These are phyloP conservation scores for Chlamydomonas eustigma DNA, from an alignment of 139 green algal genomes.

Conservation along the genomic window DNA sequence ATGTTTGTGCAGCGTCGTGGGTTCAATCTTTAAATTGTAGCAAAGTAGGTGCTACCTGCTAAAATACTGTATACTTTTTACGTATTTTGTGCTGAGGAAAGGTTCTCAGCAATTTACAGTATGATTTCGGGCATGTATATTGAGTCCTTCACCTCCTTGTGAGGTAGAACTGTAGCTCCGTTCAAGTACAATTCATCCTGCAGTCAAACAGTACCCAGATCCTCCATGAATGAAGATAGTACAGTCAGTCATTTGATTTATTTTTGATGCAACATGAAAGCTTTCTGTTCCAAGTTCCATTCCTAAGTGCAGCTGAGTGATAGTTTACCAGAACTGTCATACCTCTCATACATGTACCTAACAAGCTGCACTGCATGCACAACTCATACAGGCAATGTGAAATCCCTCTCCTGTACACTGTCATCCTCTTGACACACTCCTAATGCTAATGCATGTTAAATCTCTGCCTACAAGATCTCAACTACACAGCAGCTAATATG, in stretches of 20 bases:
- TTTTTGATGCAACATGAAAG: neutral
- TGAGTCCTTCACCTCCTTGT: slow-evolving; percentile 84
- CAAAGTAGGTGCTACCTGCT: no score
- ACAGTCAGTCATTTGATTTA: neutral
- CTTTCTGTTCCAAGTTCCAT: neutral
- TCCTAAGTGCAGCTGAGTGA: neutral
- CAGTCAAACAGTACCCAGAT: neutral
- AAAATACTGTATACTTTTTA: no score
- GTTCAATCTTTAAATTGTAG: no score
- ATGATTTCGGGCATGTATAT: slow-evolving; percentile 24
- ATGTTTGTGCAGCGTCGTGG: no score
- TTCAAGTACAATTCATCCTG: slow-evolving; percentile 93
- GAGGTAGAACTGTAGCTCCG: slow-evolving; percentile 89
- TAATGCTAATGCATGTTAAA: neutral
- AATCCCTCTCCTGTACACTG: neutral
- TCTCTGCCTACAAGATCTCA: no score
- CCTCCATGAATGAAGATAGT: neutral
- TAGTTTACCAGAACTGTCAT: no score
- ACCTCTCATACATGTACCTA: no score
- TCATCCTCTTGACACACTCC: neutral
- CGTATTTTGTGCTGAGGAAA: no score
- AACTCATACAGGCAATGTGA: neutral
- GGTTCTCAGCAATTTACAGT: no score
- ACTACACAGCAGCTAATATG: no score
- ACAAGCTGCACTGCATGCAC: neutral